Evolutionary conservation across 2,329 filamentous ascomycete genomes (phyloP).

Genomic region (Delphinella strobiligena): DNA sequence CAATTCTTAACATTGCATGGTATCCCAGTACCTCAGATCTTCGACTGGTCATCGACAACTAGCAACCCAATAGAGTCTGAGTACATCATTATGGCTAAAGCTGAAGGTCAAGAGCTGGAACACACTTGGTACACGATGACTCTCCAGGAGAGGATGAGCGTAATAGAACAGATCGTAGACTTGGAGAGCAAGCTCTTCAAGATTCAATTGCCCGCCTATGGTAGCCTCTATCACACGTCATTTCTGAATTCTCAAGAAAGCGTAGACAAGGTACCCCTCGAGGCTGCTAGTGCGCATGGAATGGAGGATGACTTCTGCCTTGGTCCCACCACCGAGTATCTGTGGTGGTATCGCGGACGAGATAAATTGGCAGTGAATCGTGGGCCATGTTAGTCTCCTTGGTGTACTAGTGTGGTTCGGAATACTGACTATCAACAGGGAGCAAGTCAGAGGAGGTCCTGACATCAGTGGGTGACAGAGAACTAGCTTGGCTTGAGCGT

Average conservation of each 20-base stretch:
- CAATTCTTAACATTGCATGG: conserved; percentile 11
- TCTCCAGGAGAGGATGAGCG: conserved; percentile 15
- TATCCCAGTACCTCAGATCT: conserved; percentile 13
- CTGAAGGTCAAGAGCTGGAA: conserved; percentile 10
- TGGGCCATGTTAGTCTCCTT: conserved; percentile 18
- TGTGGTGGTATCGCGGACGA: conserved; percentile 20
- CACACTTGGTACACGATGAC: conserved; percentile 15
- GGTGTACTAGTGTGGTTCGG: neutral
- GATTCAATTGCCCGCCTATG: conserved; percentile 18
- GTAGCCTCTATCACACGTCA: conserved; percentile 21
- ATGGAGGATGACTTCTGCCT: conserved; percentile 19
- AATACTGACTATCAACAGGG: conserved; percentile 12
- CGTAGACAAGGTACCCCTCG: conserved; percentile 7
- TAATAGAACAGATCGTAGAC: conserved; percentile 18
- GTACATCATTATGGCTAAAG: conserved; percentile 17
- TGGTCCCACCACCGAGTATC: conserved; percentile 20
- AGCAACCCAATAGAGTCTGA: conserved; percentile 12
- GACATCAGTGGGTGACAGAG: conserved; percentile 19
- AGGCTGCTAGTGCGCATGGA: neutral
- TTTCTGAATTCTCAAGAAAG: conserved; percentile 10
- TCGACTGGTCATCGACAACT: conserved; percentile 10
- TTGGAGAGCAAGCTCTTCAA: conserved; percentile 17
- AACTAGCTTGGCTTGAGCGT: conserved; percentile 18
- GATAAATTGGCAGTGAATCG: conserved; percentile 14
- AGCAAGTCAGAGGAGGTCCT: conserved; percentile 13